A percentile compares a stretch with the other conserved stretches of the same genome.
Conservation (phyloP, 1,139 yeast genomes). For the Suhomyces bolitotheri region DNA sequence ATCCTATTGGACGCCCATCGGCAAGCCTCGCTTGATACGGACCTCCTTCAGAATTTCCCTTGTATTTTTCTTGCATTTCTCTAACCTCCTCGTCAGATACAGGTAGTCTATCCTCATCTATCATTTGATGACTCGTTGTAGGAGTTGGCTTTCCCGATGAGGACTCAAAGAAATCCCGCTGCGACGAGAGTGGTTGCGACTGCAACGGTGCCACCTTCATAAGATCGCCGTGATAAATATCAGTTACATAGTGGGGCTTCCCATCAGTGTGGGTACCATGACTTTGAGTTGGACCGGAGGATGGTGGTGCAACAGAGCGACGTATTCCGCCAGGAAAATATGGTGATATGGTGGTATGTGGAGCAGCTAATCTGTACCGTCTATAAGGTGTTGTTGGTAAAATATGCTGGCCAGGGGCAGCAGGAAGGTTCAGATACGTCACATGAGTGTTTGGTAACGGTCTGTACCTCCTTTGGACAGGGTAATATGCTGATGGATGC, state of each 20-base stretch:
- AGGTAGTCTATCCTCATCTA: constrained; percentile 39
- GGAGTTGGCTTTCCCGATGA: constrained; percentile 11
- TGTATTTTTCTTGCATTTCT: constrained; percentile 41
- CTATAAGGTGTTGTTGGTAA: constrained; percentile 11
- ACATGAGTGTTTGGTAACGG: constrained; percentile 19
- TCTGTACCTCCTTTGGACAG: constrained; percentile 15
- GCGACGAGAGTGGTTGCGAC: constrained; percentile 59
- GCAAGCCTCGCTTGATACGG: constrained; percentile 1
- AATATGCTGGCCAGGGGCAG: constrained; percentile 1
- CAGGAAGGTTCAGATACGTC: constrained; percentile 14
- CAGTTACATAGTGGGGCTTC: constrained; percentile 35
- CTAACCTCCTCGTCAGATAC: constrained; percentile 39
- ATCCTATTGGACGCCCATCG: background rate
- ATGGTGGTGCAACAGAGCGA: background rate
- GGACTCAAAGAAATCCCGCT: constrained; percentile 43
- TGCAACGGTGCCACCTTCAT: constrained; percentile 50
- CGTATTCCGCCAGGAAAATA: constrained; percentile 16
- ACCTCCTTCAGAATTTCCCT: constrained; percentile 6
- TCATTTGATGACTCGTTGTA: constrained; percentile 8
- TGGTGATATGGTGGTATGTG: constrained; percentile 16
- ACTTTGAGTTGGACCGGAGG: constrained; percentile 1
- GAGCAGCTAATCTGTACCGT: constrained; percentile 13
- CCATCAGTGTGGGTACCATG: constrained; percentile 6
- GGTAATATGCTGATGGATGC: constrained; percentile 7
- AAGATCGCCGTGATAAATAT: constrained; percentile 51